Evolutionary conservation across 2,329 filamentous ascomycete species (phyloP), one percentile per base, ranked within the genome.

Genomic region (Penicillium sp.): DNA sequence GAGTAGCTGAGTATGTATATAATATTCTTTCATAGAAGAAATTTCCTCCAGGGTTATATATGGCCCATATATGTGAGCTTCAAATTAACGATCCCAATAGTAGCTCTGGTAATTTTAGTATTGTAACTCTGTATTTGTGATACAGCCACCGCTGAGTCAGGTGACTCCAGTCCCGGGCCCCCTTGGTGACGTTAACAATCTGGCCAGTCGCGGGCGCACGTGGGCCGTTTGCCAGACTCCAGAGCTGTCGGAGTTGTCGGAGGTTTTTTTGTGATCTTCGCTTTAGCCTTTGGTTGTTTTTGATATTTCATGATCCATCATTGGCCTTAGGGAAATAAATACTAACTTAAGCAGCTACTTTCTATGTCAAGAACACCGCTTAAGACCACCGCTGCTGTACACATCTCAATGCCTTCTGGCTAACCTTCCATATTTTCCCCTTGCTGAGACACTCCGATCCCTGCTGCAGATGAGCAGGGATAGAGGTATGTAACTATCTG

Each of bases 161-260:
- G n/a, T n/a, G n/a, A n/a, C n/a, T n/a, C n/a, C n/a, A 36, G 33
- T 14, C 10, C 30, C 19, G 36, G 22, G 4, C 14, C 31, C 13
- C 25, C 38, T 28, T 29, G 31, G 16, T 29, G 35, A 50, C 41
- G 41, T 39, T 35, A 5, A 18, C 35, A 6, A 35, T 50, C 3
- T 31, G 41, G 18, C 47, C 47, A 50, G 41, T 50, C 47, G 30
- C 28, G 19, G 18, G 35, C 36, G 47, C 47, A 50, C 49, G 49
- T 51, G 43, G 43, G 44, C 43, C 8, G 6, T 19, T 3, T 3
- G 22, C 7, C 12, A 30, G 27, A n/a, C n/a, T 25, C 9, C 18
- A 25, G 22, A 25, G 22, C 22, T 25, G 22, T 25, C 22, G 22
- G 22, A 25, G 22, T 7, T 25, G 22, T 25, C 22, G 22, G 22